Evolutionary conservation across 208 protist species (phyloP), one percentile per base, ranked within the genome.

Genomic region (Leishmania braziliensis): DNA sequence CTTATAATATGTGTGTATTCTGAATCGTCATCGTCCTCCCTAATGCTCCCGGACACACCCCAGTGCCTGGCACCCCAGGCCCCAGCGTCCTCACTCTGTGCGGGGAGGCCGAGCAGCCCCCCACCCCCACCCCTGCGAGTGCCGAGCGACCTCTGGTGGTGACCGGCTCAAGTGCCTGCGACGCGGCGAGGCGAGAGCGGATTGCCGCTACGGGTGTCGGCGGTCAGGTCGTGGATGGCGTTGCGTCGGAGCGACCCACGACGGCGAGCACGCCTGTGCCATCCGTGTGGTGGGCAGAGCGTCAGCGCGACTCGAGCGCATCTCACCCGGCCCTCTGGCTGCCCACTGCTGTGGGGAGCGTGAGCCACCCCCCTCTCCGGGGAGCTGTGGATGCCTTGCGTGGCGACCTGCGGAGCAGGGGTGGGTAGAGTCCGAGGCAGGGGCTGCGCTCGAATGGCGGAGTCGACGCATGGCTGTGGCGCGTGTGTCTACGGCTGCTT

Each of bases 101-200:
- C 8, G 26, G 26, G 58, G 26, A 33, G 5, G 58, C 8, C 58
- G 3, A 12, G 26, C 58, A 14, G 56, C 26, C 56, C n/a, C 56
- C 26, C 56, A 5, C 56, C 23, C 26, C 16, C 18, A 26, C 54
- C 58, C 8, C 93, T 36, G 87, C 93, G 16, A 95, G 93, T 53
- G 80, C 70, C 39, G 85, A 91, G 60, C 90, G 89, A 6, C 78
- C 84, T 70, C n/a, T 36, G 39, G 33, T 75, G 9, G 5, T 69
- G 65, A 3, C 26, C 0, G 54, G 62, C 43, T 46, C 43, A 46
- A 46, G 43, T 46, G 43, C 43, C 43, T 46, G 4, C 43, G 43
- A 5, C 43, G 43, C 43, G 43, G 43, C 16, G 46, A 36, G 75
- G 26, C 23, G 8, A 10, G 58, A 63, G 58, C 58, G 58, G 29